These are phyloP conservation scores for Schwanniomyces etchellsii DNA, from an alignment of 1,139 yeast species.

Conservation along the genomic window DNA sequence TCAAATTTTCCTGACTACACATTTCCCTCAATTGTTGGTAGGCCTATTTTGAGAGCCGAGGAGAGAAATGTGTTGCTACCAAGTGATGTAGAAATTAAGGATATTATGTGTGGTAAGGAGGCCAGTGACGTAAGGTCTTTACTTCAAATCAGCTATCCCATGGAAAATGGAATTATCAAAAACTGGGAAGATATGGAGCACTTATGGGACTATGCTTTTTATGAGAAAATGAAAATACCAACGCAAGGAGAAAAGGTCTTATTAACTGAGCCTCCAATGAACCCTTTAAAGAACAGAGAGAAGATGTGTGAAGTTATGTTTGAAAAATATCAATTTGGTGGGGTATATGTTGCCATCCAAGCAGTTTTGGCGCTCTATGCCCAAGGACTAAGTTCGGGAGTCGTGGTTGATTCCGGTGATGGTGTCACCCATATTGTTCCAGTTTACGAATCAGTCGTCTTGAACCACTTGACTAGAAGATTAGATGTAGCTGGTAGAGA, in stretches of 20 bases:
- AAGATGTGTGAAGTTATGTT: slow-evolving; percentile 97
- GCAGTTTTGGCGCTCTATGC: slow-evolving; percentile 97
- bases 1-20: slow-evolving; percentile 96
- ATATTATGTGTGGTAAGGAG: slow-evolving; percentile 97
- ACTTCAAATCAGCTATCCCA: slow-evolving; percentile 88
- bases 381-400: slow-evolving; percentile 95
- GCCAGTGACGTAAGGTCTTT: slow-evolving; percentile 89
- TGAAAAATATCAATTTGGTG: slow-evolving; percentile 91
- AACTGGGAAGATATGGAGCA: slow-evolving; percentile 99
- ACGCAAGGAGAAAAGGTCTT: slow-evolving; percentile 76
- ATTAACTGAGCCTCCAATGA: slow-evolving; percentile 97
- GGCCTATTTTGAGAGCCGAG: slow-evolving; percentile 96
- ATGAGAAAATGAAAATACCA: slow-evolving; percentile 76
- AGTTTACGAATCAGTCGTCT: slow-evolving; percentile 91
- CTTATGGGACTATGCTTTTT: slow-evolving; percentile 96
- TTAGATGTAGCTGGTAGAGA: slow-evolving; percentile 98
- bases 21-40: slow-evolving; percentile 97
- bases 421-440: slow-evolving; percentile 95
- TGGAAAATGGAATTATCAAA: slow-evolving; percentile 97
- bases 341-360: slow-evolving; percentile 96
- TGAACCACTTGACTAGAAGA: slow-evolving; percentile 87
- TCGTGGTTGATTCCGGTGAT: slow-evolving; percentile 94
- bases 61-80: slow-evolving; percentile 61
- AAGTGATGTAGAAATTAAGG: slow-evolving; percentile 68
- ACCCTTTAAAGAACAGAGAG: slow-evolving; percentile 89